Percentiles rank a stretch among this genome's conserved stretches.
phyloP scores from a whole-genome alignment of 1,284 basidiomycete genomes.

The Lentinus polychrous region DNA sequence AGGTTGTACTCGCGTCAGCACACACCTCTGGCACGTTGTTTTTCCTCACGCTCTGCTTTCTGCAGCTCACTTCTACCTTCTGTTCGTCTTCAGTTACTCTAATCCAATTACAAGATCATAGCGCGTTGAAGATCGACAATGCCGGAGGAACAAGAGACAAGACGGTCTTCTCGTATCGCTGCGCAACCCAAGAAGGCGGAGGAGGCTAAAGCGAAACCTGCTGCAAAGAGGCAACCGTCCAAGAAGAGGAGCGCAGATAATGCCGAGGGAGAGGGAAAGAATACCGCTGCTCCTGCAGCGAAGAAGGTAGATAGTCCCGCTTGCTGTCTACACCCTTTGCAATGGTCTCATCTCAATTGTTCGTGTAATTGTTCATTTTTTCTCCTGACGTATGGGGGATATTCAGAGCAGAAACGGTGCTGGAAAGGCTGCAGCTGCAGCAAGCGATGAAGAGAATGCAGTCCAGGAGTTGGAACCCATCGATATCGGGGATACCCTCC shows the following conservation, averaged over 20 bases:
- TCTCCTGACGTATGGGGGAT: not conserved
- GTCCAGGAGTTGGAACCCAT: too few relatives aligned
- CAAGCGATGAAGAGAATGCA: conserved; percentile 12
- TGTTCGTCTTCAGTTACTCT: too few relatives aligned
- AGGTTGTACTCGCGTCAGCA: too few relatives aligned
- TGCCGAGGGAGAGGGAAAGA: conserved; percentile 16
- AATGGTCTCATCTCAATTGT: not conserved
- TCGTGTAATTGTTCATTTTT: not conserved
- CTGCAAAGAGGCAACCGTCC: conserved; percentile 11
- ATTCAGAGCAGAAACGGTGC: conserved; percentile 1
- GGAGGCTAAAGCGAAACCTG: conserved; percentile 8
- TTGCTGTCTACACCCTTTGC: not conserved
- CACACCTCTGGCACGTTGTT: too few relatives aligned
- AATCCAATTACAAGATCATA: too few relatives aligned
- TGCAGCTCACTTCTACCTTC: too few relatives aligned
- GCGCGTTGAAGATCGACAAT: too few relatives aligned
- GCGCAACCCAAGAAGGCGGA: conserved; percentile 22
- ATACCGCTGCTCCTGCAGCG: conserved; percentile 17
- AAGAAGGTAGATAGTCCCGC: conserved; percentile 22
- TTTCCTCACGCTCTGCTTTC: too few relatives aligned
- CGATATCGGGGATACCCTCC: conserved; percentile 73
- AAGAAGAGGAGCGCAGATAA: conserved; percentile 18
- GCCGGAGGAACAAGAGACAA: conserved; percentile 8
- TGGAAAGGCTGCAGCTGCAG: conserved; percentile 18
- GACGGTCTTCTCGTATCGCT: conserved; percentile 24